A percentile compares a stretch with the other conserved stretches of the same genome.
phyloP scores from a whole-genome alignment of 1,139 yeast genomes.

The Yamadazyma epiphylla region DNA sequence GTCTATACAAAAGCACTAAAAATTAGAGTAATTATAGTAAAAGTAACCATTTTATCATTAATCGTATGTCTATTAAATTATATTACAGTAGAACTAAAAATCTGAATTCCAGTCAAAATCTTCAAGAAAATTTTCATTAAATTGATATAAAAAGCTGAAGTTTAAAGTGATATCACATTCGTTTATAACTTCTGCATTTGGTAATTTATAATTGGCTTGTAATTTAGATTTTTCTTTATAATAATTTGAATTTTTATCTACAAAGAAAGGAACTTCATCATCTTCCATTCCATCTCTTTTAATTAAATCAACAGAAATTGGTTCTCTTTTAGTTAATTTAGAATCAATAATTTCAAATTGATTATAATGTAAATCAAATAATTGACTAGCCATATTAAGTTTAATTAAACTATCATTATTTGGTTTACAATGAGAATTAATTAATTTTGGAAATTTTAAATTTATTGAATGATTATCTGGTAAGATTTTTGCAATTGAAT shows the following conservation, averaged over 20 bases:
- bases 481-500: slow-evolving; percentile 15
- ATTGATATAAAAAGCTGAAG: slow-evolving; percentile 14
- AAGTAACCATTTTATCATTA: no score
- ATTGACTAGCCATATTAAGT: slow-evolving; percentile 4
- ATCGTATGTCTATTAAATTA: no score
- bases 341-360: slow-evolving; percentile 7
- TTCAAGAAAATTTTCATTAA: slow-evolving; percentile 4
- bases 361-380: slow-evolving; percentile 7
- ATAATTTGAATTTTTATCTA: slow-evolving; percentile 16
- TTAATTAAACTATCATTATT: neutral
- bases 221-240: slow-evolving; percentile 13
- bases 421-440: slow-evolving; percentile 13
- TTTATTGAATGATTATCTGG: slow-evolving; percentile 32
- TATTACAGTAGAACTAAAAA: no score
- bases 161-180: slow-evolving; percentile 21
- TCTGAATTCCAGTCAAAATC: neutral
- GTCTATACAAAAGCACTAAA: no score
- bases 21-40: no score
- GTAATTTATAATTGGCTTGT: slow-evolving; percentile 6
- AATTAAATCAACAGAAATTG: slow-evolving; percentile 1
- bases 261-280: slow-evolving; percentile 10
- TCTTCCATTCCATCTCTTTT: slow-evolving; percentile 5
- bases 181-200: slow-evolving; percentile 12
- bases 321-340: slow-evolving; percentile 1
- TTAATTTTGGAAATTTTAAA: slow-evolving; percentile 23